Base-by-base conservation (phyloP, 148 eudicot genomes). In the Chenopodium quinoa region DNA sequence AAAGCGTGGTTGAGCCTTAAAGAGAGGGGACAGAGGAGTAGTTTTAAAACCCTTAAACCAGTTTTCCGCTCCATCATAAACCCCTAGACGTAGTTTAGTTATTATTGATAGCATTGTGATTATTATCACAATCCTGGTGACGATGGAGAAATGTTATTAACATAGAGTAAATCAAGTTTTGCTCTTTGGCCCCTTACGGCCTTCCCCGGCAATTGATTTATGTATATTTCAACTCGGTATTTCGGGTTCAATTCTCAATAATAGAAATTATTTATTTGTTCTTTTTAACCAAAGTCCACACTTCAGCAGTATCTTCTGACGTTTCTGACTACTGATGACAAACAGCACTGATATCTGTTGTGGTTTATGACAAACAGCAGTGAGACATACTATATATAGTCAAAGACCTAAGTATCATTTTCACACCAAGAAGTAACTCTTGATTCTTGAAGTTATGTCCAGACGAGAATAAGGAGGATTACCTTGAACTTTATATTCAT, bases 101-200 rank as follows among this genome's bases (percentile, higher is more conserved):
- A 29, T n/a, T 31, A 50, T 65, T 48, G 46, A 37, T 20, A 44
- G 75, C 25, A 29, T 77, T 54, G 65, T 79, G 69, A 48, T 40
- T 40, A 67, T 85, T 71, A 80, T 88, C 82, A 87, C 83, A 79
- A 75, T 83, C 79, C 88, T 79, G 84, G 77, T 71, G 85, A 78
- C 50, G 85, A 71, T 20, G 56, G 40, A 66, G 64, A 65, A 19
- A 52, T 63, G 76, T 62, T 27, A 40, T 52, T 75, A 25, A 70
- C 54, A 32, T 77, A 65, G 62, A 58, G 82, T 75, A 82, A 85
- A 78, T 74, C 79, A 71, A 79, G 65, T 78, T 82, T 83, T 85
- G 84, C 87, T 81, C 84, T 78, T 73, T 52, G 84, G 78, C 20
- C 75, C 37, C 78, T 67, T 80, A 46, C 32, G 32, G 31, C n/a